Evolutionary conservation across 345 rosid genomes (phyloP).

Genomic region (Salix koriyanagi): DNA sequence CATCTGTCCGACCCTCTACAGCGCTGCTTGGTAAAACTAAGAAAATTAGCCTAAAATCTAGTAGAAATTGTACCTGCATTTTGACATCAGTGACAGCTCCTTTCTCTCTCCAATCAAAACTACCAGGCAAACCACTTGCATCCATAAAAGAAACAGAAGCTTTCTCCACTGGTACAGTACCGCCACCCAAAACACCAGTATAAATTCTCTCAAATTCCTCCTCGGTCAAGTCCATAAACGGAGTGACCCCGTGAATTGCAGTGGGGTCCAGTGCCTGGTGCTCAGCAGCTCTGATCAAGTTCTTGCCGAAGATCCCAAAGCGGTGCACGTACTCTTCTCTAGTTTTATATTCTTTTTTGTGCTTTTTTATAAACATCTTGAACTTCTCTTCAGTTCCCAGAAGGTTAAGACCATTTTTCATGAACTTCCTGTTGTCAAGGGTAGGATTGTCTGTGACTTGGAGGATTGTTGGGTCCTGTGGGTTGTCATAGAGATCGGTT

Average conservation of each 20-base stretch:
- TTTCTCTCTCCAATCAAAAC: constrained; percentile 83
- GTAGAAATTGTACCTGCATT: constrained; percentile 44
- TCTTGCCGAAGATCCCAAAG: constrained; percentile 59
- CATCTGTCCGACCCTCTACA: neutral
- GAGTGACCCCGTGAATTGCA: constrained; percentile 73
- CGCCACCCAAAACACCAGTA: constrained; percentile 38
- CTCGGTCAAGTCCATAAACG: constrained; percentile 70
- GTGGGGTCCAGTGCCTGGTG: constrained; percentile 76
- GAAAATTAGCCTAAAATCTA: neutral
- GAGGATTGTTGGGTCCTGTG: constrained; percentile 3
- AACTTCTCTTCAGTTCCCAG: constrained; percentile 47
- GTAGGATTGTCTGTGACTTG: constrained; percentile 13
- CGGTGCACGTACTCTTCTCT: constrained; percentile 70
- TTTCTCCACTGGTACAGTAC: neutral
- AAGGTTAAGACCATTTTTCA: neutral
- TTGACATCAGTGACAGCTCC: constrained; percentile 90
- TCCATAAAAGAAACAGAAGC: constrained; percentile 22
- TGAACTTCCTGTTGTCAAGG: neutral
- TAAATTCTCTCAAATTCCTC: constrained; percentile 67
- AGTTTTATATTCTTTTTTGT: constrained; percentile 52
- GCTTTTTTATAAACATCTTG: constrained; percentile 48
- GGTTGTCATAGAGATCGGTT: neutral
- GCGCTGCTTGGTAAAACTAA: no score
- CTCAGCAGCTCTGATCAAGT: constrained; percentile 65
- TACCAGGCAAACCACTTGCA: constrained; percentile 53